Base-by-base conservation (phyloP, 768 basidiomycete genomes). In the Solioccasus polychromus region DNA sequence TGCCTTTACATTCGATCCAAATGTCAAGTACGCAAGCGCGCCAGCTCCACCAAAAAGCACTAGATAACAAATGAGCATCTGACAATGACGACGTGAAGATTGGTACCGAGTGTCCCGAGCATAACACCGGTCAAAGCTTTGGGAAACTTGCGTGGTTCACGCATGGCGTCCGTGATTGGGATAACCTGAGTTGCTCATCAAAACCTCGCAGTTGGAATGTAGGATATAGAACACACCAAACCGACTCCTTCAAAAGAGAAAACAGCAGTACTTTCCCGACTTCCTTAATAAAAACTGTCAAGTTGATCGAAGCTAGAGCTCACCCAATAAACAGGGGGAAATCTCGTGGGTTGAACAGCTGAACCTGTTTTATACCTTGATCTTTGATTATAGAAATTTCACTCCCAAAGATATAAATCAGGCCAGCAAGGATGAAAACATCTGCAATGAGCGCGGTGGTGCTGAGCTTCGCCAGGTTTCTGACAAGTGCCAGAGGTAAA, bases 221-320 rank as follows among this genome's bases (percentile, higher is more conserved):
- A 11, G 23, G 35, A 32, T 17, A 22, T 22, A 23, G 24, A 42
- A 65, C 81, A 54, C 54, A 88, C 85, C 68, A 98, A 71, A 38
- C 95, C 96, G 54, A 99, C 92, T 8, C 95, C 95, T 67, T 99
- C 95, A 57, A 98, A 99, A 1, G 96, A 92, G 67, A 98, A 98
- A 24, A 97, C 95, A 3, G 96, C 95, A 19, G 96, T 97, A 8
- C 93, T 92, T 55, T 53, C 22, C 35, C 50, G 22, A 51, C 29
- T 15, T 22, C 14, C 45, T 50, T 5, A 53, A 37, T 37, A 4
- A 20, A 46, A 38, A 28, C 23, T 7, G 35, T 26, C 23, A 35
- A 38, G 32, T 20, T 11, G 37, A 38, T 24, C 14, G 22, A 39
- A 23, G 17, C 8, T 4, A 20, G 17, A 69, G n/a, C 83, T 53